phyloP scores from a whole-genome alignment of 140 eudicot species.

The Ambrosia hybrid region DNA sequence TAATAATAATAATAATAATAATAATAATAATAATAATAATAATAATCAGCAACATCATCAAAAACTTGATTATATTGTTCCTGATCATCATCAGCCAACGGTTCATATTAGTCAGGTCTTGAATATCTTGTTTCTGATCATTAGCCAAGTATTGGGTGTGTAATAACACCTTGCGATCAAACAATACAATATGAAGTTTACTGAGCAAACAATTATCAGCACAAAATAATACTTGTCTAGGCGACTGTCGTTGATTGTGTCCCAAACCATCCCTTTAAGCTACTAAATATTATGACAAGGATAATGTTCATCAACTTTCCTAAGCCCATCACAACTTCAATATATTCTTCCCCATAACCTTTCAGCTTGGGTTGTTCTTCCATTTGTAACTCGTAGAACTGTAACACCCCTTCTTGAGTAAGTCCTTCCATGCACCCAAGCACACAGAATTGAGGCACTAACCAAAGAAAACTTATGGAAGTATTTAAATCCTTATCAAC shows the following conservation, averaged over 20 bases:
- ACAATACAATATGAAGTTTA: constrained; percentile 21
- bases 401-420: constrained; percentile 13
- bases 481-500: neutral
- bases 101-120: neutral
- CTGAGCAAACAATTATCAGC: constrained; percentile 10
- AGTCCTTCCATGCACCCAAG: constrained; percentile 38
- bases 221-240: constrained; percentile 22
- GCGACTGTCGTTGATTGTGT: constrained; percentile 20
- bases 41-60: neutral
- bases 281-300: constrained; percentile 1
- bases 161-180: neutral
- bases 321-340: constrained; percentile 13
- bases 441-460: constrained; percentile 22
- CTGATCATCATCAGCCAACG: neutral
- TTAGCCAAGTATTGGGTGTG: neutral
- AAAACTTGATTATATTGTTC: neutral
- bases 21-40: too few species aligned
- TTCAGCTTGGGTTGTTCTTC: neutral
- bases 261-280: constrained; percentile 16
- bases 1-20: too few species aligned
- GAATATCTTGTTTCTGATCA: too few species aligned
- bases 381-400: constrained; percentile 12
- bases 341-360: constrained; percentile 29
- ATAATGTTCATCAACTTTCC: constrained; percentile 18
- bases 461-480: constrained; percentile 31